Evolutionary conservation across 257 asterid species (phyloP).

Genomic region (Penstemon eatonii): DNA sequence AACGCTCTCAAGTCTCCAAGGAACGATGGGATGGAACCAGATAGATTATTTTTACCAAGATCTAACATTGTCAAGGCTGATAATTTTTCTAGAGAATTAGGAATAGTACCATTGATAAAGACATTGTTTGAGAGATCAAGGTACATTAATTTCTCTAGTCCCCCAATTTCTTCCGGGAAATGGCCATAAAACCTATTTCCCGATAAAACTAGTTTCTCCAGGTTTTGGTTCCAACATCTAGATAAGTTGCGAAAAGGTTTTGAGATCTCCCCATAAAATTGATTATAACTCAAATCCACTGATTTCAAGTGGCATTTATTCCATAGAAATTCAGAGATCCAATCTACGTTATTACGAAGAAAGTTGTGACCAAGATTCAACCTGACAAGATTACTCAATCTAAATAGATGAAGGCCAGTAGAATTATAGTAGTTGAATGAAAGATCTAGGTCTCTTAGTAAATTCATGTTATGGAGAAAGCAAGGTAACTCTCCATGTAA

Average conservation of each 20-base stretch:
- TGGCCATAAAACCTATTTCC: no score
- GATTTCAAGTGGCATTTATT: conserved; percentile 17
- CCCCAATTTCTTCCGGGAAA: no score
- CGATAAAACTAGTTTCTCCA: neutral
- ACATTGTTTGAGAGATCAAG: no score
- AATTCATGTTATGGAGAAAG: neutral
- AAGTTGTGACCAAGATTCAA: neutral
- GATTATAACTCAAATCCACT: neutral
- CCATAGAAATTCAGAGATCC: neutral
- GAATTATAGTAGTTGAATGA: neutral
- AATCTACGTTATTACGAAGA: neutral
- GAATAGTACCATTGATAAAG: neutral
- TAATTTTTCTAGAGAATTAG: neutral
- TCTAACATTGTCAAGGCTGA: neutral
- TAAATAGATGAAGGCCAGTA: neutral
- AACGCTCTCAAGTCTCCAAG: neutral
- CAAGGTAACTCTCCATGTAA: conserved; percentile 16
- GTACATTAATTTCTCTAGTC: no score
- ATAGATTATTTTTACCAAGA: neutral
- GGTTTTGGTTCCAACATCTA: conserved; percentile 6
- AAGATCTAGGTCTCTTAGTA: conserved; percentile 13
- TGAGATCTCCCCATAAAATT: conserved; percentile 14
- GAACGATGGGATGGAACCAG: no score
- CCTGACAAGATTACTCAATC: neutral
- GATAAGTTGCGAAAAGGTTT: neutral